Evolutionary conservation across 768 basidiomycete species (phyloP), one percentile per base, ranked within the genome.

Genomic region (Phanerodontia chrysosporium): DNA sequence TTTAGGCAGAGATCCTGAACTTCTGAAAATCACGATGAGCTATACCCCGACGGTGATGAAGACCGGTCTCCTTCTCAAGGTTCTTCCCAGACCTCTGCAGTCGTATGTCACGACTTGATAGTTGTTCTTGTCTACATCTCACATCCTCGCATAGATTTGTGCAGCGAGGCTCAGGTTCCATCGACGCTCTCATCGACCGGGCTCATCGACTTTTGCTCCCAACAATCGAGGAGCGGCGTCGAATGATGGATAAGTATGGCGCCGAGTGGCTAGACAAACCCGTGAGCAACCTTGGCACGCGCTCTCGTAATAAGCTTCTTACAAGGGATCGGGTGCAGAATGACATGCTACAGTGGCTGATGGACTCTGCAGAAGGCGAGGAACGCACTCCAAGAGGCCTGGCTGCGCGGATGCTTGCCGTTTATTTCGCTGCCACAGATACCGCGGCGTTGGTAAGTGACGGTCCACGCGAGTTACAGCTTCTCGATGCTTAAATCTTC

Each of bases 261-360:
- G 61, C 65, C 3, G 59, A 68, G 16, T 67, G 67, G 65, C n/a
- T 42, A 2, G 66, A 66, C 42, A 67, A 57, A 49, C 67, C 69
- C 2, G 69, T 70, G 42, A 14, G 68, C 25, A 3, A 9, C 25
- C 5, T 9, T 21, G 13, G 42, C 22, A 22, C 29, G n/a, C 32
- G 14, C 3, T 14, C 30, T n/a, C 29, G 35, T 35, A 21, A 55
- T 6, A 2, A 14, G 7, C 22, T 45, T 28, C 5, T 32, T 8
- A 10, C n/a, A 3, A 39, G 24, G n/a, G 2, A 48, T 28, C 29
- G 10, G 29, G 14, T 27, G 22, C 39, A 79, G 81, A 76, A 77
- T 54, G 79, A 83, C 61, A 63, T 78, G 36, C 71, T 81, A 4
- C 72, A 72, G 42, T 83, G 80, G 80, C 63, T 81, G 7, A 65